Evolutionary conservation across 2,329 filamentous ascomycete species (phyloP).

Genomic region (Bipolaris bicolor): DNA sequence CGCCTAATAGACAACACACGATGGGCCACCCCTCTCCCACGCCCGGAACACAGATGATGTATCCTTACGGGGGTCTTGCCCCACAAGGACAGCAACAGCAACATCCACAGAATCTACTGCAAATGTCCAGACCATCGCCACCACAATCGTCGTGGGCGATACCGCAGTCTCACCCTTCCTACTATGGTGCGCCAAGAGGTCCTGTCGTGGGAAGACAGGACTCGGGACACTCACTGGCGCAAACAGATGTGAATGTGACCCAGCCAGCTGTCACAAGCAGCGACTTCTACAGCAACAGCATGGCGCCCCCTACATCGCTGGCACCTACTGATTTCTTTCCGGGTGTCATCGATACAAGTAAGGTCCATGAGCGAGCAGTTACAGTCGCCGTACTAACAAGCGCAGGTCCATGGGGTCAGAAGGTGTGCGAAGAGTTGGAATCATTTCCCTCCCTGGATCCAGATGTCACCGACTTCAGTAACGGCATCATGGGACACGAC

Average conservation of each 20-base stretch:
- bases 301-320: slow-evolving; percentile 26
- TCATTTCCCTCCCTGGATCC: slow-evolving; percentile 49
- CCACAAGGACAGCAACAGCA: slow-evolving; percentile 35
- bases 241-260: slow-evolving; percentile 29
- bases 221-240: slow-evolving; percentile 31
- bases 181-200: slow-evolving; percentile 36
- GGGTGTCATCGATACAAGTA: slow-evolving; percentile 48
- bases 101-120: slow-evolving; percentile 28
- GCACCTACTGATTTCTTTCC: slow-evolving; percentile 44
- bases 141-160: slow-evolving; percentile 45
- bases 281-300: slow-evolving; percentile 28
- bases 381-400: slow-evolving; percentile 24
- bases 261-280: slow-evolving; percentile 34
- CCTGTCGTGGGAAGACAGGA: slow-evolving; percentile 35
- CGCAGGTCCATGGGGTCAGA: slow-evolving; percentile 49
- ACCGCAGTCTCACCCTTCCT: slow-evolving; percentile 42
- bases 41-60: slow-evolving; percentile 45
- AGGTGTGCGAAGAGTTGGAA: slow-evolving; percentile 48
- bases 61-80: slow-evolving; percentile 39
- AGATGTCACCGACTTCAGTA: slow-evolving; percentile 47
- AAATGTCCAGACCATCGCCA: slow-evolving; percentile 41
- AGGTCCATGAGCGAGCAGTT: slow-evolving; percentile 10
- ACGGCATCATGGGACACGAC: slow-evolving; percentile 46
- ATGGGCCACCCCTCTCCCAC: slow-evolving; percentile 39
- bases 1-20: slow-evolving; percentile 45